Base-by-base conservation (phyloP, 139 green algal species). In the Picochlorum sp. region DNA sequence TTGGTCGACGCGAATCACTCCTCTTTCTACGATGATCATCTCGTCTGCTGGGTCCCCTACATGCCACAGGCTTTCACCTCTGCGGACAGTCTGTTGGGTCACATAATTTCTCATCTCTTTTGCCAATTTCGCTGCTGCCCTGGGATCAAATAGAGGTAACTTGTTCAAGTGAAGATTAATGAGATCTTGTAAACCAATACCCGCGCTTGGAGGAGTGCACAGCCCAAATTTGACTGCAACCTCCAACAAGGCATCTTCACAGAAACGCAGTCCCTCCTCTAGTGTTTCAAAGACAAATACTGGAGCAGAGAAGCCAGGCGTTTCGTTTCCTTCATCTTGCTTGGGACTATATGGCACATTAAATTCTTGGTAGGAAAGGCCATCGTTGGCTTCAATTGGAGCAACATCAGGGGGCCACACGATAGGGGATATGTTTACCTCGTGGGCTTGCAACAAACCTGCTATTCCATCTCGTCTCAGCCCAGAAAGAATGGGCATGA, bases 21-120 rank as follows among this genome's bases (percentile, higher is more conserved):
- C 67, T 59, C 61, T 63, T 33, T 74, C 67, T 8, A 74, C 57
- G 33, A 74, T 56, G 54, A 56, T 68, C 13, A 64, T 35, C 5
- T 65, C 53, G 2, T 56, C 16, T 20, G 67, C 67, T 7, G 32
- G 22, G 26, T 69, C 53, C 18, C 40, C 65, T 31, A 41, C 33
- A 9, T 41, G 35, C 67, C 67, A 74, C 33, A 74, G 67, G 26
- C 54, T 31, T 59, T 65, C 60, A 26, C 67, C 67, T 8, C 33
- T 24, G 2, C 20, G 18, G 25, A 69, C 59, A 14, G 30, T 28
- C 26, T 59, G 36, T 7, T 30, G 26, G 1, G 31, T 16, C 25
- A 69, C 26, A 52, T 69, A 60, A n/a, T 43, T 57, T 41, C 22
- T 53, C 53, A 74, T 54, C 5, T 40, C 44, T 47, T 10, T 3